Evolutionary conservation across 75 land plant genomes (phyloP).

Genomic region (Gnetum montanum): DNA sequence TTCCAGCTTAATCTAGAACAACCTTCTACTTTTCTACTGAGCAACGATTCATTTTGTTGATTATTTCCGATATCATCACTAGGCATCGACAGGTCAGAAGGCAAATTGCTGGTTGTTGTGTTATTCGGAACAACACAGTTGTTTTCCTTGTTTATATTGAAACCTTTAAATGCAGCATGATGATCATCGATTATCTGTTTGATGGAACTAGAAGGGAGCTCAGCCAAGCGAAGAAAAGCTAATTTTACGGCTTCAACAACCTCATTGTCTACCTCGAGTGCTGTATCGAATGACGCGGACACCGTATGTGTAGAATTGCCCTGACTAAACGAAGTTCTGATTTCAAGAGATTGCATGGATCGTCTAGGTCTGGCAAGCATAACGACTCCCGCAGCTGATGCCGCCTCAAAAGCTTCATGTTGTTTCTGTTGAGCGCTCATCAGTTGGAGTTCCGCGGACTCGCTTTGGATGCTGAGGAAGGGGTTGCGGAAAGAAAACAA

Average conservation of each 20-base stretch:
- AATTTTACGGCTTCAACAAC: constrained; percentile 73
- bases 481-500: not conserved
- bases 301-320: constrained; percentile 38
- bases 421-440: constrained; percentile 53
- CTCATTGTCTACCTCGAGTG: constrained; percentile 84
- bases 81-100: not conserved
- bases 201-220: constrained; percentile 11
- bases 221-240: constrained; percentile 50
- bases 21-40: not conserved
- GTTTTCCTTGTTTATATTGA: constrained; percentile 36
- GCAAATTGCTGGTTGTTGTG: not conserved
- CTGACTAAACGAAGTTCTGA: constrained; percentile 21
- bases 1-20: not conserved
- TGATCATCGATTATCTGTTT: constrained; percentile 31
- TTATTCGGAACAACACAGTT: not conserved
- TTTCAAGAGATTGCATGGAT: constrained; percentile 18
- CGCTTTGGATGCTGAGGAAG: constrained; percentile 48
- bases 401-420: constrained; percentile 61
- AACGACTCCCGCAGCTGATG: constrained; percentile 52
- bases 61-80: constrained; percentile 14
- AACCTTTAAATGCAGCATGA: constrained; percentile 10
- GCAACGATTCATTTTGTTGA: constrained; percentile 16
- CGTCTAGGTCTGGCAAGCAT: constrained; percentile 51
- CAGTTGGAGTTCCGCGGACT: constrained; percentile 44
- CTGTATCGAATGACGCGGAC: constrained; percentile 75